Percentiles rank a stretch among this genome's conserved stretches.
Evolutionary conservation across 2,329 filamentous ascomycete species (phyloP).

Genomic region (Fusarium austroafricanum): DNA sequence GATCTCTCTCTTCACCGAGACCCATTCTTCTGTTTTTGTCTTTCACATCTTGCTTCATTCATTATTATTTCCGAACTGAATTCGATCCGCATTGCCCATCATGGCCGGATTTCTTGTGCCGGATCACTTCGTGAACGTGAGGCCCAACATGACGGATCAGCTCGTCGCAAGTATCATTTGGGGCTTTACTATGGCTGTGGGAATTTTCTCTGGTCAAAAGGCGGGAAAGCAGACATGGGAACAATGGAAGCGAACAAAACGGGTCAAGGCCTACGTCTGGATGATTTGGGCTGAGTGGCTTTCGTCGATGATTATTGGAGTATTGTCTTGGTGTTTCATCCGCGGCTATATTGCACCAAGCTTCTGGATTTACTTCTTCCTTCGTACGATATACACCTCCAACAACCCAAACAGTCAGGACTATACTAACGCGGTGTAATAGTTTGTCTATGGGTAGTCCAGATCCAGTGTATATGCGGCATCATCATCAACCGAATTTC

Average conservation of each 20-base stretch:
- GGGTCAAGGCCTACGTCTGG: slow-evolving; percentile 29
- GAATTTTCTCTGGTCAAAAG: slow-evolving; percentile 34
- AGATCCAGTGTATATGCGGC: slow-evolving; percentile 41
- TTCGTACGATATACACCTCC: slow-evolving; percentile 18
- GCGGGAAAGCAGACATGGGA: slow-evolving; percentile 38
- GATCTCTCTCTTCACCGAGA: not conserved
- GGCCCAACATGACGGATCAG: slow-evolving; percentile 29
- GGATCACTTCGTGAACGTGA: slow-evolving; percentile 27
- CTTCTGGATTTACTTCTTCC: slow-evolving; percentile 38
- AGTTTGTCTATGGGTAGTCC: slow-evolving; percentile 37
- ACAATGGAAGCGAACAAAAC: slow-evolving; percentile 30
- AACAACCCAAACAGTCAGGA: accelerated
- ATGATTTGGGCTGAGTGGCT: slow-evolving; percentile 43
- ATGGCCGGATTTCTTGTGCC: slow-evolving; percentile 35
- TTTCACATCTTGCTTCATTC: not conserved
- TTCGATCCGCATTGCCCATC: not conserved
- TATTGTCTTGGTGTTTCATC: slow-evolving; percentile 39
- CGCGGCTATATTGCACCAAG: slow-evolving; percentile 35
- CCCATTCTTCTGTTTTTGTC: not conserved
- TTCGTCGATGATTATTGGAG: slow-evolving; percentile 34
- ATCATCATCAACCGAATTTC: slow-evolving; percentile 42
- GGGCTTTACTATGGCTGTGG: slow-evolving; percentile 41
- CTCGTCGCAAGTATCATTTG: slow-evolving; percentile 44
- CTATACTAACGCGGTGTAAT: not conserved
- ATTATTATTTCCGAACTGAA: not conserved